Percentiles rank a stretch among this genome's conserved stretches.
phyloP scores from a whole-genome alignment of 306 rosid genomes.

The Casuarina equisetifolia region DNA sequence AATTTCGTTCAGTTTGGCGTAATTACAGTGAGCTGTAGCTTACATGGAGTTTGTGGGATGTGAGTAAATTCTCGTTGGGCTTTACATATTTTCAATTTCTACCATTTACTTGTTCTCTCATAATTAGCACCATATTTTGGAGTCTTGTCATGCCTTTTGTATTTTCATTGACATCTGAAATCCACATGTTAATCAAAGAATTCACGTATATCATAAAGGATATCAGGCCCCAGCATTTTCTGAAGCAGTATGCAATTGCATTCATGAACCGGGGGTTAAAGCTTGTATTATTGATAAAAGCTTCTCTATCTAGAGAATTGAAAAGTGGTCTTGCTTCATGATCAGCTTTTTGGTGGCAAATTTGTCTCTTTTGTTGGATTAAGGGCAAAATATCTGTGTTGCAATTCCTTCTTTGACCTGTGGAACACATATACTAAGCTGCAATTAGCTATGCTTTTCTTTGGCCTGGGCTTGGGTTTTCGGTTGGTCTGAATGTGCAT shows the following conservation, averaged over 20 bases:
- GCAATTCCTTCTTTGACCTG: neutral
- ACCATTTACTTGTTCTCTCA: neutral
- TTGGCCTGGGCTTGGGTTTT: neutral
- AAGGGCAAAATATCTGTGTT: neutral
- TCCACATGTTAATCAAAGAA: conserved; percentile 23
- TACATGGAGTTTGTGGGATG: conserved; percentile 39
- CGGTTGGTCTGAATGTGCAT: neutral
- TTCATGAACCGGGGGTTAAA: neutral
- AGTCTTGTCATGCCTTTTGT: neutral
- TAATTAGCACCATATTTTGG: neutral
- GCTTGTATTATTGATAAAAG: neutral
- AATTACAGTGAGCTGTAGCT: conserved; percentile 92
- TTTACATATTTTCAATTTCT: neutral
- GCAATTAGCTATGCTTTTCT: neutral
- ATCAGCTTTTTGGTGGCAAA: neutral
- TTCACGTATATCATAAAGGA: conserved; percentile 3
- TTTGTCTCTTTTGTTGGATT: neutral
- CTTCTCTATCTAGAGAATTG: conserved; percentile 9
- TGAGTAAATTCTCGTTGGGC: conserved; percentile 42
- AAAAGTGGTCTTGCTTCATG: conserved; percentile 3
- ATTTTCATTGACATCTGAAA: neutral
- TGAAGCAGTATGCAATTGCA: neutral
- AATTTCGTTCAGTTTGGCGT: conserved; percentile 99
- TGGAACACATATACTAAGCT: neutral
- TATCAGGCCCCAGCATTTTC: conserved; percentile 9